These are phyloP conservation scores for Malus domestica DNA, from an alignment of 306 rosid species.

Conservation along the genomic window ASM211411v1 NC_041800.1:19352233-19352732, in stretches of 20 bases:
- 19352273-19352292: not conserved
- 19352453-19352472: not conserved
- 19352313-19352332: too few relatives aligned
- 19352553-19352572: not conserved
- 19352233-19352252: not conserved
- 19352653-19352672: not conserved
- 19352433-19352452: not conserved
- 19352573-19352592: not conserved
- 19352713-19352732: not conserved
- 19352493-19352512: too few relatives aligned
- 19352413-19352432: too few relatives aligned
- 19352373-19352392: too few relatives aligned
- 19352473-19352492: not conserved
- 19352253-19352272: constrained; percentile 1
- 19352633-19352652: not conserved
- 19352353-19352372: too few relatives aligned
- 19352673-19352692: not conserved
- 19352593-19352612: constrained; percentile 2
- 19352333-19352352: too few relatives aligned
- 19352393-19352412: too few relatives aligned
- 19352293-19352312: too few relatives aligned
- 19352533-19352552: not conserved
- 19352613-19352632: not conserved
- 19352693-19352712: not conserved
- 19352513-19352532: not conserved